A percentile compares a stretch with the other conserved stretches of the same genome.
These are phyloP conservation scores for Capronia coronata DNA, from an alignment of 2,329 filamentous ascomycete genomes.

Conservation along the genomic window DNA sequence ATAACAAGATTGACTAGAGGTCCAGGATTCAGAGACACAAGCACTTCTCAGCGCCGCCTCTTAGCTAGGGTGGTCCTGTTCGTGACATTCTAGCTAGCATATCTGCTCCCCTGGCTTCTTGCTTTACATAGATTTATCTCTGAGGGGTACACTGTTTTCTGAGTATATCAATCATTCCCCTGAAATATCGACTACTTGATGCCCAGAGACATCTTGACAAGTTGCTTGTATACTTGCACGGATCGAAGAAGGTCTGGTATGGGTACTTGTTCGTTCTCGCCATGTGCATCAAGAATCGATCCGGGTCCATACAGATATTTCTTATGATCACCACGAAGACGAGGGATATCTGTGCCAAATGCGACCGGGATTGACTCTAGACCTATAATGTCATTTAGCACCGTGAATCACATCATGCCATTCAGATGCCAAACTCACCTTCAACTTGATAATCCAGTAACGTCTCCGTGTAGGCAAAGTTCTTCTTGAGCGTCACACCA, in stretches of 20 bases:
- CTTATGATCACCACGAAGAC: slow-evolving; percentile 33
- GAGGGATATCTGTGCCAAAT: slow-evolving; percentile 39
- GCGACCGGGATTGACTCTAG: slow-evolving; percentile 35
- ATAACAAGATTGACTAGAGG: no score
- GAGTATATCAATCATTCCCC: background rate
- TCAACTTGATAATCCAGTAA: slow-evolving; percentile 36
- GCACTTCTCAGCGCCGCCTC: no score
- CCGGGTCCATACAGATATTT: slow-evolving; percentile 39
- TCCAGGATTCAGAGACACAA: no score
- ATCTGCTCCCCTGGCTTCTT: no score
- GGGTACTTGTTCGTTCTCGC: slow-evolving; percentile 35
- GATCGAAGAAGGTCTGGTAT: slow-evolving; percentile 36
- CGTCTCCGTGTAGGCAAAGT: slow-evolving; percentile 37
- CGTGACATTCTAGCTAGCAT: no score
- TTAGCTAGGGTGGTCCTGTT: no score
- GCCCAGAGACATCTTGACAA: background rate
- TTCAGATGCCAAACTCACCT: no score
- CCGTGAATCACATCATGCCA: no score
- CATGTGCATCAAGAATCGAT: slow-evolving; percentile 37
- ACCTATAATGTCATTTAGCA: no score
- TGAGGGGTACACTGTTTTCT: no score
- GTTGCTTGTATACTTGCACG: slow-evolving; percentile 34
- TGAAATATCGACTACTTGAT: background rate
- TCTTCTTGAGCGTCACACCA: slow-evolving; percentile 34
- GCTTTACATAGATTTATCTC: no score